These are phyloP conservation scores for Yarrowia porcina DNA, from an alignment of 805 yeast species.

Conservation along the genomic window DNA sequence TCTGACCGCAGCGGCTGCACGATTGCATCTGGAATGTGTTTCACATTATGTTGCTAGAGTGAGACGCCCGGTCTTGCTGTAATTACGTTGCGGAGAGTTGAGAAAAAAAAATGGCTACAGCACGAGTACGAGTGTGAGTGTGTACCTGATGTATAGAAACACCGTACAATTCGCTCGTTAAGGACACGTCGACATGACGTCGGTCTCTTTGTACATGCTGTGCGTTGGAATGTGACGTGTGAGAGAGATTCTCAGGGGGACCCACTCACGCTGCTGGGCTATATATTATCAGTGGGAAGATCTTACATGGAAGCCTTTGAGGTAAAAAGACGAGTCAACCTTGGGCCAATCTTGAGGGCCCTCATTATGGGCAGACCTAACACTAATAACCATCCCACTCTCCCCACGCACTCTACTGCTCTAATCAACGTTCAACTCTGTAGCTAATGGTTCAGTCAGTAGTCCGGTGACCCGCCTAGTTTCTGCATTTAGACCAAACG, in stretches of 20 bases:
- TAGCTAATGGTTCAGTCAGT: neutral
- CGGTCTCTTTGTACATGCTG: neutral
- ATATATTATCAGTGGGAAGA: neutral
- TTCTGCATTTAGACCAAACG: neutral
- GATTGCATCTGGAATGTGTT: neutral
- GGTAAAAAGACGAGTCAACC: neutral
- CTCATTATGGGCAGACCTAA: neutral
- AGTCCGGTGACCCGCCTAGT: conserved; percentile 6
- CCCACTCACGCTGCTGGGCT: neutral
- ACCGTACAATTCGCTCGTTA: neutral
- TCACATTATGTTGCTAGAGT: neutral
- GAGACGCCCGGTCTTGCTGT: neutral
- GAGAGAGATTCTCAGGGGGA: neutral
- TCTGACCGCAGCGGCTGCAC: neutral
- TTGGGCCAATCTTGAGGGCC: neutral
- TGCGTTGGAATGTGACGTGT: neutral
- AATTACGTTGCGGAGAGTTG: neutral
- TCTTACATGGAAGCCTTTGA: neutral
- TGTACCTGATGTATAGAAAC: no score
- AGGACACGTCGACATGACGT: neutral
- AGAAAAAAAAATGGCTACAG: no score
- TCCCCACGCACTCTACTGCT: neutral
- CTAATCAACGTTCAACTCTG: conserved; percentile 6
- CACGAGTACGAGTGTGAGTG: no score
- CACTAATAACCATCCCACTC: neutral